phyloP scores from a whole-genome alignment of 495 filamentous ascomycete species.

The Xylaria palmicola region DNA sequence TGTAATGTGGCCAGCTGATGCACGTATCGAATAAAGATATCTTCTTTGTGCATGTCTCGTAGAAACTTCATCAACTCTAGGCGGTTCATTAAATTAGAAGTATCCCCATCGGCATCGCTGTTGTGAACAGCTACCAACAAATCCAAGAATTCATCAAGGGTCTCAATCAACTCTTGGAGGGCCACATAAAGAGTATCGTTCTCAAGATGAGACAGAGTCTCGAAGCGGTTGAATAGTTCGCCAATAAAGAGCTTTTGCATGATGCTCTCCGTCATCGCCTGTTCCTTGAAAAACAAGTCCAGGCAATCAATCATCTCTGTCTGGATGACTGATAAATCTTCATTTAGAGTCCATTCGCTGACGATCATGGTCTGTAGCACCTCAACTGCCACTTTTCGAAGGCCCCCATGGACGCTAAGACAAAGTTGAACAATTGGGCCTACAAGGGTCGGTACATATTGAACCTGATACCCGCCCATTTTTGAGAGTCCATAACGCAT shows the following conservation, averaged over 20 bases:
- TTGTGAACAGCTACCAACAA: conserved; percentile 91
- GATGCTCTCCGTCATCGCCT: conserved; percentile 81
- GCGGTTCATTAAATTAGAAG: conserved; percentile 78
- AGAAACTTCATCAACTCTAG: conserved; percentile 94
- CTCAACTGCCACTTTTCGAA: conserved; percentile 86
- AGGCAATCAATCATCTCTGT: conserved; percentile 96
- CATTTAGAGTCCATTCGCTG: conserved; percentile 95
- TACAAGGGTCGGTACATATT: conserved; percentile 91
- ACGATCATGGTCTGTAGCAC: conserved; percentile 97
- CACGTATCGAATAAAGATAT: conserved; percentile 95
- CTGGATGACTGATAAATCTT: conserved; percentile 88
- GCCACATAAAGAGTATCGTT: conserved; percentile 76
- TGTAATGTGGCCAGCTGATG: conserved; percentile 87
- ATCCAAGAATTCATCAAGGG: conserved; percentile 87
- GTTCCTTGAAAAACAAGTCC: conserved; percentile 86
- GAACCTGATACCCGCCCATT: conserved; percentile 95
- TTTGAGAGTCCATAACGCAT: conserved; percentile 72
- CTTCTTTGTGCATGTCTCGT: conserved; percentile 94
- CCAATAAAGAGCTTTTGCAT: conserved; percentile 89
- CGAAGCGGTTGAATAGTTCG: conserved; percentile 81
- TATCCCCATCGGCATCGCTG: conserved; percentile 65
- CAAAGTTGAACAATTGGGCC: conserved; percentile 91
- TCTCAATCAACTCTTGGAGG: conserved; percentile 73
- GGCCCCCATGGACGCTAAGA: conserved; percentile 88
- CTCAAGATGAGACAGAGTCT: conserved; percentile 59